Base-by-base conservation (phyloP, 306 rosid genomes). In the Vigna radiata region DNA sequence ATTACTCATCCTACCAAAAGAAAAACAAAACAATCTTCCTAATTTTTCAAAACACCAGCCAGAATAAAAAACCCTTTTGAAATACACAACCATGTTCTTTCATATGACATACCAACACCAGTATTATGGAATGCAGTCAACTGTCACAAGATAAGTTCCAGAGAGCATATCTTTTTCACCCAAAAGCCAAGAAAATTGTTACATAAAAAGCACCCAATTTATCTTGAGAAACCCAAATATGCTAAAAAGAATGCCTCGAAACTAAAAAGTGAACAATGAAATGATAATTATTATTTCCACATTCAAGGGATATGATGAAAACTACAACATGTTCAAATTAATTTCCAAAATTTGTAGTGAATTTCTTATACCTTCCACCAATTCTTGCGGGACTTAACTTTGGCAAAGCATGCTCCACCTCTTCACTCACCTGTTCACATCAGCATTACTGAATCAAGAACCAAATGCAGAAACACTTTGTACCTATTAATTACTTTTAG, bases 331-430 rank as follows among this genome's bases (percentile, higher is more conserved):
- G 14, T 25, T 70, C 49, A 66, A 82, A 59, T 46, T 37, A 25
- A 80, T 72, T 59, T 75, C 68, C 75, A 33, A 77, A 69, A 74
- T 29, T 39, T 21, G 53, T n/a, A 54, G 68, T 72, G 63, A 39
- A 39, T 21, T 77, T 79, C 61, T 82, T 36, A 49, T 27, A 93
- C 97, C 98, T 93, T 88, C 97, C 98, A 60, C 39, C 44, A 69
- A 88, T 80, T 85, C 86, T 91, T 41, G 97, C 82, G 78, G 98
- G 98, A 63, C 98, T 96, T 68, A 91, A 83, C 89, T 89, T 93
- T 46, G 95, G 91, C 79, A 93, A 77, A 37, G 98, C 98, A 64
- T 97, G 97, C 83, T 93, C 98, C 81, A 93, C 98, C 83, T 93
- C 98, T 81, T 93, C 98, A 58, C 98, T 93, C 36, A 93, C 98